Evolutionary conservation across 164 flowering plant genomes (phyloP), one percentile per base, ranked within the genome.

Genomic region (Berberis thunbergii): DNA sequence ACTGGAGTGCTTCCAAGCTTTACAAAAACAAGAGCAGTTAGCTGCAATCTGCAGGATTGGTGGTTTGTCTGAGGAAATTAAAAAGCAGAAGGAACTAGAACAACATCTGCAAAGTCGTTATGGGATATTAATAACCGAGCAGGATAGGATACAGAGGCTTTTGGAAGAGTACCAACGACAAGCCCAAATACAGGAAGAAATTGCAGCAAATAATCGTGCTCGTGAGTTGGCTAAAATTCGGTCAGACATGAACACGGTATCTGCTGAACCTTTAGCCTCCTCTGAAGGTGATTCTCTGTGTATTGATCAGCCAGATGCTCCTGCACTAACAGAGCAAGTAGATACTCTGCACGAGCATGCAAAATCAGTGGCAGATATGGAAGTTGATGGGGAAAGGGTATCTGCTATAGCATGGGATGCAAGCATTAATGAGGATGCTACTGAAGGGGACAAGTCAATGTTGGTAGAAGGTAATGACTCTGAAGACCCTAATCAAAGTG

Each of bases 41-140:
- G 91, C 99, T 59, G 96, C 97, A 59, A 63, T 86, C 1, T 68
- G 77, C 74, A 80, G 99, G 76, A 79, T 85, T 62, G 81, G 75
- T 57, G 75, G 74, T 70, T 70, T 95, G 53, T 69, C 81, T 84
- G 89, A 82, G 66, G 99, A 91, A 75, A 86, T 91, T 11, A 84
- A 78, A 67, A 91, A 83, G 79, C 99, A 95, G 72, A 86, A 89
- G 72, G 91, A 87, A 73, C 89, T 91, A 11, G 99, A 94, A 70
- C 72, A 69, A 72, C 77, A 67, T 64, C 66, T 86, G 13, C 99
- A 94, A 64, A 73, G 70, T 40, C 83, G 85, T 1, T 94, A 91
- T 68, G 97, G 96, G 38, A 70, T 74, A 66, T 82, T 81, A 6
- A n/a, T 81, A 55, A 71, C 71, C 0, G 90, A 90, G 76, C 80